Percentiles rank a stretch among this genome's conserved stretches.
These are phyloP conservation scores for Cubamyces sp. DNA, from an alignment of 768 basidiomycete genomes.

Conservation along the genomic window DNA sequence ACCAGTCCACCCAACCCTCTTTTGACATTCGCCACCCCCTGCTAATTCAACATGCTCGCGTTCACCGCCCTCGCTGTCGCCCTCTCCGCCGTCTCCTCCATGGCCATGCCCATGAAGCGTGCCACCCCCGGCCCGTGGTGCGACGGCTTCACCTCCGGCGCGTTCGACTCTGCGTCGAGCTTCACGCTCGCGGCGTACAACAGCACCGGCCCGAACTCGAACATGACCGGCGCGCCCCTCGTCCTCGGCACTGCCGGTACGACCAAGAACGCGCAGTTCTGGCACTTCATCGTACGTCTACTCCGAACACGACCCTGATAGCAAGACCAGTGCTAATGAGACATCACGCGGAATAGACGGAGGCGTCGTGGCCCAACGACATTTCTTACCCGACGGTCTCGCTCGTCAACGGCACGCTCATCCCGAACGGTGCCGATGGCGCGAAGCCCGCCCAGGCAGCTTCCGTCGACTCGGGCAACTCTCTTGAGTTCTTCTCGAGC, in stretches of 20 bases:
- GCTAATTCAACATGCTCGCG: conserved; percentile 20
- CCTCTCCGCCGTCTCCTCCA: conserved; percentile 14
- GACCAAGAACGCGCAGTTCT: conserved; percentile 40
- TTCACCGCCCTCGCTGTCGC: conserved; percentile 13
- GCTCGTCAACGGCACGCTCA: conserved; percentile 43
- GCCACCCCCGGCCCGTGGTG: conserved; percentile 25
- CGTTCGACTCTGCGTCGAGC: conserved; percentile 38
- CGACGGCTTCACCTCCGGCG: conserved; percentile 27
- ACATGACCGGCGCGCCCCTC: conserved; percentile 49
- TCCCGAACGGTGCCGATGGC: conserved; percentile 36
- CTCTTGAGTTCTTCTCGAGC: conserved; percentile 43
- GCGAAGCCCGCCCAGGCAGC: conserved; percentile 44
- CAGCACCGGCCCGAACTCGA: conserved; percentile 44
- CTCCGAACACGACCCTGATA: background rate
- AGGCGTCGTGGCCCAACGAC: conserved; percentile 50
- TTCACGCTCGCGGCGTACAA: conserved; percentile 54
- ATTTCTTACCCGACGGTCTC: conserved; percentile 48
- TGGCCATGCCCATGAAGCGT: conserved; percentile 18
- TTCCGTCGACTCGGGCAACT: conserved; percentile 34
- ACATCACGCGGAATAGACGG: conserved; percentile 42
- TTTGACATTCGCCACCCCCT: no score
- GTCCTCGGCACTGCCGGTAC: conserved; percentile 44
- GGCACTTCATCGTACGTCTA: conserved; percentile 49
- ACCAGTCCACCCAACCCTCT: no score
- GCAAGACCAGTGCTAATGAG: background rate